Evolutionary conservation across 2,329 filamentous ascomycete genomes (phyloP).

Genomic region (Cladobotryum mycophilum): DNA sequence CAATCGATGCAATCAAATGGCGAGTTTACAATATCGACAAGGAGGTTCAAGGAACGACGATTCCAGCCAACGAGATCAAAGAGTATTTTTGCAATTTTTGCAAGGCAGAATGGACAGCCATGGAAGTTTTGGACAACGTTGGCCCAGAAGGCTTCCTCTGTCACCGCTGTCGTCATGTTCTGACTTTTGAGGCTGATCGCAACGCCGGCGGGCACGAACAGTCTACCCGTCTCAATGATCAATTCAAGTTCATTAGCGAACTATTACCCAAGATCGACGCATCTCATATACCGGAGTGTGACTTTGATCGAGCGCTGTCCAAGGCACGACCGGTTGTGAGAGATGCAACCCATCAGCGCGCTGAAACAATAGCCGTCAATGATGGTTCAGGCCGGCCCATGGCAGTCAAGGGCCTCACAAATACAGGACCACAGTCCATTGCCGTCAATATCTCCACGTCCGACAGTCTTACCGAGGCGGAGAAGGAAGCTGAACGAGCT

Average conservation of each 20-base stretch:
- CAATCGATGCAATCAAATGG: slow-evolving; percentile 95
- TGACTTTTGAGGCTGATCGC: slow-evolving; percentile 61
- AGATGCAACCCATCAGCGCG: slow-evolving; percentile 60
- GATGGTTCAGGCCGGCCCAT: slow-evolving; percentile 50
- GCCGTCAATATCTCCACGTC: slow-evolving; percentile 62
- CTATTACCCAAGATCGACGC: slow-evolving; percentile 71
- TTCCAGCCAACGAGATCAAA: slow-evolving; percentile 78
- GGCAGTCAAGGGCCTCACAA: slow-evolving; percentile 62
- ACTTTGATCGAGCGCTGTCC: slow-evolving; percentile 62
- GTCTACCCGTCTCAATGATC: slow-evolving; percentile 67
- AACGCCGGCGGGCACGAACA: slow-evolving; percentile 66
- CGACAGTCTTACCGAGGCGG: slow-evolving; percentile 60
- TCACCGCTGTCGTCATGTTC: slow-evolving; percentile 63
- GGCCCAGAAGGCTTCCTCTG: slow-evolving; percentile 72
- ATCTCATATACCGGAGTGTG: slow-evolving; percentile 66
- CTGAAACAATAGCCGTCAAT: slow-evolving; percentile 53
- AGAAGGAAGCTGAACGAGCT: slow-evolving; percentile 58
- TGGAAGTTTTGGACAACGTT: slow-evolving; percentile 78
- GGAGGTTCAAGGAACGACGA: slow-evolving; percentile 76
- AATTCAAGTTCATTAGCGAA: slow-evolving; percentile 72
- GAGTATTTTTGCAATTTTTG: slow-evolving; percentile 83
- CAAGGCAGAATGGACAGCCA: slow-evolving; percentile 76
- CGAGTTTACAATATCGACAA: slow-evolving; percentile 83
- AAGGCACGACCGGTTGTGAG: slow-evolving; percentile 58
- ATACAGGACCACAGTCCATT: slow-evolving; percentile 62